Percentiles rank a stretch among this genome's conserved stretches.
Conservation (phyloP, 2,329 filamentous ascomycete genomes). For the Hypocrella siamensis region DNA sequence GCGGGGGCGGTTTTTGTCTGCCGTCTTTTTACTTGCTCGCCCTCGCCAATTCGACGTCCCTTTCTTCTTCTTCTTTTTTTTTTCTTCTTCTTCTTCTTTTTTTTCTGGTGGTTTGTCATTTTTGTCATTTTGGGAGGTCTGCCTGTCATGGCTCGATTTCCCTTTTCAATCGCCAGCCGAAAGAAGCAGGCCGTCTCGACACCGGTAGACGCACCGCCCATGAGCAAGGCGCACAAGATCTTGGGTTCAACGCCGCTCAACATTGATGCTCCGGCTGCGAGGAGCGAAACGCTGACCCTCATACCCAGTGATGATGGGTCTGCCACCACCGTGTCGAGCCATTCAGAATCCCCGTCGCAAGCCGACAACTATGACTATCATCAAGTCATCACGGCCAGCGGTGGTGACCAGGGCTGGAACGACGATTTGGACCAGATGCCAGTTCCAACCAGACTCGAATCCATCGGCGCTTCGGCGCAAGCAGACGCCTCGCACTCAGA, state of each 20-base stretch:
- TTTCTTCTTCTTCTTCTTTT: neutral
- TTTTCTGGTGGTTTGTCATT: too few species aligned
- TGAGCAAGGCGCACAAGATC: slow-evolving; percentile 36
- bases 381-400: slow-evolving; percentile 6
- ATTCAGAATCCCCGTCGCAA: slow-evolving; percentile 8
- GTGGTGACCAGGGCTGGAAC: slow-evolving; percentile 19
- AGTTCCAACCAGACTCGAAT: slow-evolving; percentile 9
- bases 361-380: slow-evolving; percentile 8
- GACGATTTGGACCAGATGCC: slow-evolving; percentile 32
- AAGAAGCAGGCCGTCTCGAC: slow-evolving; percentile 21
- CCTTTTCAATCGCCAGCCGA: slow-evolving; percentile 31
- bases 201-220: slow-evolving; percentile 17
- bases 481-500: too few species aligned
- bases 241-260: slow-evolving; percentile 30
- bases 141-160: slow-evolving; percentile 33
- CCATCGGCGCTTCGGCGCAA: too few species aligned
- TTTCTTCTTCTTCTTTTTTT: neutral
- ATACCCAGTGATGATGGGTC: slow-evolving; percentile 28
- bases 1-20: too few species aligned
- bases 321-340: slow-evolving; percentile 21
- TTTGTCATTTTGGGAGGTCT: too few species aligned
- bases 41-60: too few species aligned
- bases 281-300: slow-evolving; percentile 27
- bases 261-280: slow-evolving; percentile 21
- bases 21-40: too few species aligned